These are phyloP conservation scores for Debaryomycetaceae sp. DNA, from an alignment of 1,139 yeast genomes.

Conservation along the genomic window DNA sequence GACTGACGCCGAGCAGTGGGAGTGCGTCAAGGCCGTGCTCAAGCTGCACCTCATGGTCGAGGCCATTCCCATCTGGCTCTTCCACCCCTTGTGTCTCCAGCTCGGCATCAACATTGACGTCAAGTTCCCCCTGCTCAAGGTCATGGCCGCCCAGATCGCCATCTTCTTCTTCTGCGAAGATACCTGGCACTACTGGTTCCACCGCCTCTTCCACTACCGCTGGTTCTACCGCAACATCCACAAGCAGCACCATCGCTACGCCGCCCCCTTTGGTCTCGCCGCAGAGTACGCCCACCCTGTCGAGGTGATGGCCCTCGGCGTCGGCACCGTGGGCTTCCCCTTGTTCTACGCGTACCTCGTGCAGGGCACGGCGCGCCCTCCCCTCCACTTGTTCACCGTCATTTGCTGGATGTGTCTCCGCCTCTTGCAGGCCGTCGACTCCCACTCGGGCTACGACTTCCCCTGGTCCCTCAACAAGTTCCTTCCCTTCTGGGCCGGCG, in stretches of 20 bases:
- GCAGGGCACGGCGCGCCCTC: conserved; percentile 43
- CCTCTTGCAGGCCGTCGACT: conserved; percentile 88
- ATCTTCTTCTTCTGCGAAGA: conserved; percentile 80
- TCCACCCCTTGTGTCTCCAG: conserved; percentile 77
- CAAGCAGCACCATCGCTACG: conserved; percentile 93
- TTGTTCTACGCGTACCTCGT: conserved; percentile 40
- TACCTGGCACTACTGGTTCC: conserved; percentile 94
- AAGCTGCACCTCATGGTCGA: conserved; percentile 83
- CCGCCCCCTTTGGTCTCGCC: conserved; percentile 93
- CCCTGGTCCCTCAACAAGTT: conserved; percentile 91
- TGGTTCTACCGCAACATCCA: conserved; percentile 82
- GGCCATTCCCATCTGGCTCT: conserved; percentile 91
- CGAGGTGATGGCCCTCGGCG: conserved; percentile 82
- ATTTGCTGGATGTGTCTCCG: conserved; percentile 82
- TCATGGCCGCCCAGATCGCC: conserved; percentile 53
- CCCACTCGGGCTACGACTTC: conserved; percentile 95
- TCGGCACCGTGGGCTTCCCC: conserved; percentile 94
- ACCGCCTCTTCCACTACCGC: conserved; percentile 78
- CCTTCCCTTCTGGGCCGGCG: conserved; percentile 96
- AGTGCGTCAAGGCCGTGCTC: conserved; percentile 75
- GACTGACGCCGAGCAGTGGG: conserved; percentile 75
- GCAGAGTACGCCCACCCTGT: conserved; percentile 97
- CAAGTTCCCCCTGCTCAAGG: conserved; percentile 64
- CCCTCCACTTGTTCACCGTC: conserved; percentile 75
- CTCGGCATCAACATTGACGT: conserved; percentile 68